phyloP scores from a whole-genome alignment of 345 rosid genomes.

The Rhodomyrtus tomentosa region DNA sequence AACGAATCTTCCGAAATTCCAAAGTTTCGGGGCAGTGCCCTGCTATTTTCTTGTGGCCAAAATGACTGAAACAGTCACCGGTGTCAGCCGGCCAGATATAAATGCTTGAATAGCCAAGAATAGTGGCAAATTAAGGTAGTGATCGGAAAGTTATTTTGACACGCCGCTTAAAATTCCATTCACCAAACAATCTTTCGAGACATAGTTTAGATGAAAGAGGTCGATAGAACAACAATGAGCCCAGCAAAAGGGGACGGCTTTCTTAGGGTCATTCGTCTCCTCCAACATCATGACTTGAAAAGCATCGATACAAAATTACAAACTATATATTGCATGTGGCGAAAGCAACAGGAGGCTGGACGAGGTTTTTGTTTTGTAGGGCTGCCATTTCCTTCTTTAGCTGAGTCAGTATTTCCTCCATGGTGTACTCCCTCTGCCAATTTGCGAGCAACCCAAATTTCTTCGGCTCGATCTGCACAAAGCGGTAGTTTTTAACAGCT shows the following conservation, averaged over 20 bases:
- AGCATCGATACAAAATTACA: slow-evolving; percentile 30
- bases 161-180: neutral
- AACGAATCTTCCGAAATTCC: neutral
- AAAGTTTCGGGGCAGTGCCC: neutral
- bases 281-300: slow-evolving; percentile 22
- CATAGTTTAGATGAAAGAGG: neutral
- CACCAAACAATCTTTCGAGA: neutral
- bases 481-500: neutral
- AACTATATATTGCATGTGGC: slow-evolving; percentile 27
- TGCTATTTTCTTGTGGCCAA: neutral
- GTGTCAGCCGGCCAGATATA: neutral
- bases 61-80: neutral
- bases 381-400: slow-evolving; percentile 77
- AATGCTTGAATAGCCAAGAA: neutral
- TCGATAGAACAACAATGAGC: slow-evolving; percentile 21
- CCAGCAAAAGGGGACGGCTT: slow-evolving; percentile 22
- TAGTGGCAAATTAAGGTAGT: neutral
- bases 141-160: neutral
- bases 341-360: slow-evolving; percentile 48
- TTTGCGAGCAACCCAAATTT: slow-evolving; percentile 61
- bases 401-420: slow-evolving; percentile 67
- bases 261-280: slow-evolving; percentile 20
- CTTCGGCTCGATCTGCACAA: slow-evolving; percentile 56
- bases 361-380: slow-evolving; percentile 65
- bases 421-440: slow-evolving; percentile 71